A percentile compares a stretch with the other conserved stretches of the same genome.
These are phyloP conservation scores for Teunomyces atbi DNA, from an alignment of 805 yeast genomes.

Conservation along the genomic window DNA sequence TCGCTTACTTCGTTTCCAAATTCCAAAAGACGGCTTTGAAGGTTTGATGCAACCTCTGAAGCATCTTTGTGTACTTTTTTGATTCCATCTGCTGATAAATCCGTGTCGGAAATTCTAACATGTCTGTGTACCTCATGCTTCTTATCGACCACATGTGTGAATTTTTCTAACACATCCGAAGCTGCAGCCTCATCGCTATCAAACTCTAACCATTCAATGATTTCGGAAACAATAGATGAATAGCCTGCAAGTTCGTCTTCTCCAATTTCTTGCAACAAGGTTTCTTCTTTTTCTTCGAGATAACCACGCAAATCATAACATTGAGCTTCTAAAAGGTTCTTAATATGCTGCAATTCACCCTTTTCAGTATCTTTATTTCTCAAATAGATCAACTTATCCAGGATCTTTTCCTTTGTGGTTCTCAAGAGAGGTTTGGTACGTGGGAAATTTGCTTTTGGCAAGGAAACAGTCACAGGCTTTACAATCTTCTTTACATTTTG, in stretches of 20 bases:
- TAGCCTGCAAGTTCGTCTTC: slow-evolving; percentile 27
- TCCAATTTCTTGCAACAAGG: slow-evolving; percentile 37
- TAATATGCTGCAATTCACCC: slow-evolving; percentile 51
- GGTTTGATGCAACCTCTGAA: slow-evolving; percentile 33
- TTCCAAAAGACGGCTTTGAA: slow-evolving; percentile 45
- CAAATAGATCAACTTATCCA: slow-evolving; percentile 49
- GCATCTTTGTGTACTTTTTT: slow-evolving; percentile 43
- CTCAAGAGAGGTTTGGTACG: slow-evolving; percentile 30
- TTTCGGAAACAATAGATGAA: slow-evolving; percentile 38
- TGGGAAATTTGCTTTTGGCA: slow-evolving; percentile 49
- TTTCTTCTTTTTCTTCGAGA: slow-evolving; percentile 52
- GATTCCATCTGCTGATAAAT: slow-evolving; percentile 48
- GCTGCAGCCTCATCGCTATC: slow-evolving; percentile 54
- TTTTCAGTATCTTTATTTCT: slow-evolving; percentile 57
- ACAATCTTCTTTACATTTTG: slow-evolving; percentile 16
- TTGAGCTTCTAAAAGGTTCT: slow-evolving; percentile 70
- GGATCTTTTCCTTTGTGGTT: slow-evolving; percentile 44
- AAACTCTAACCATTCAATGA: slow-evolving; percentile 76
- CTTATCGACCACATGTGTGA: slow-evolving; percentile 17
- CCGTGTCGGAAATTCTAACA: slow-evolving; percentile 43
- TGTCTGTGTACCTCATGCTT: slow-evolving; percentile 28
- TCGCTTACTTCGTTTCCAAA: slow-evolving; percentile 46
- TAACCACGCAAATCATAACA: slow-evolving; percentile 66
- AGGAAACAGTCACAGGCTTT: slow-evolving; percentile 26
- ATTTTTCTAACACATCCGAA: slow-evolving; percentile 26